Evolutionary conservation across 352 stramenopile species (phyloP).

Genomic region (Globisporangium acanthophoron): DNA sequence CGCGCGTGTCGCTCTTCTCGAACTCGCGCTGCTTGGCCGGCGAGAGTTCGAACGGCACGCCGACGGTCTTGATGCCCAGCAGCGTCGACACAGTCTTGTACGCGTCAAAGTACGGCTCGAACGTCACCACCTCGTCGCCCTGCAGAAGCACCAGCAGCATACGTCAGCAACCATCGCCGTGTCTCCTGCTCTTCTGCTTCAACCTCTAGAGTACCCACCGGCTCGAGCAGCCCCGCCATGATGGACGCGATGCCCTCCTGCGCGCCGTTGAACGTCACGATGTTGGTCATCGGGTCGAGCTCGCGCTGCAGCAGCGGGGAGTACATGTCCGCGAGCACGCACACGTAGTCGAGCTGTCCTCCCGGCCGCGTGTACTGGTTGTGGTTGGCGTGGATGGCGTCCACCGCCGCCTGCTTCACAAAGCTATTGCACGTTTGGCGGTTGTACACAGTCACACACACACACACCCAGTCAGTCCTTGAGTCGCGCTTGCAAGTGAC

Average conservation of each 20-base stretch:
- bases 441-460: background rate
- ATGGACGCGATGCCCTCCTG: conserved; percentile 85
- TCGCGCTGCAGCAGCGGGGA: conserved; percentile 53
- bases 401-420: conserved; percentile 82
- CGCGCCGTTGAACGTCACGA: conserved; percentile 86
- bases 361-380: conserved; percentile 90
- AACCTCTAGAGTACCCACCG: conserved; percentile 15
- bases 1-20: conserved; percentile 15
- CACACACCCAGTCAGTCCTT: background rate
- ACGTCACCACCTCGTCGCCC: conserved; percentile 82
- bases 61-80: conserved; percentile 69
- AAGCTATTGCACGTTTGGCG: conserved; percentile 37
- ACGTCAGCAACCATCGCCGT: background rate
- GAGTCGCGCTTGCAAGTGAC: no score
- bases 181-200: background rate
- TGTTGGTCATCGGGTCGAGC: conserved; percentile 70
- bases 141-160: conserved; percentile 5
- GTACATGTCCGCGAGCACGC: conserved; percentile 79
- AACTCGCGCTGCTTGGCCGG: conserved; percentile 40
- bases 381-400: conserved; percentile 67
- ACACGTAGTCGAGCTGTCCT: conserved; percentile 75
- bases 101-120: conserved; percentile 90
- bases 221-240: conserved; percentile 70
- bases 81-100: conserved; percentile 86
- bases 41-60: conserved; percentile 60